phyloP scores from a whole-genome alignment of 331 rosid genomes.

The Stylosanthes scabra region DNA sequence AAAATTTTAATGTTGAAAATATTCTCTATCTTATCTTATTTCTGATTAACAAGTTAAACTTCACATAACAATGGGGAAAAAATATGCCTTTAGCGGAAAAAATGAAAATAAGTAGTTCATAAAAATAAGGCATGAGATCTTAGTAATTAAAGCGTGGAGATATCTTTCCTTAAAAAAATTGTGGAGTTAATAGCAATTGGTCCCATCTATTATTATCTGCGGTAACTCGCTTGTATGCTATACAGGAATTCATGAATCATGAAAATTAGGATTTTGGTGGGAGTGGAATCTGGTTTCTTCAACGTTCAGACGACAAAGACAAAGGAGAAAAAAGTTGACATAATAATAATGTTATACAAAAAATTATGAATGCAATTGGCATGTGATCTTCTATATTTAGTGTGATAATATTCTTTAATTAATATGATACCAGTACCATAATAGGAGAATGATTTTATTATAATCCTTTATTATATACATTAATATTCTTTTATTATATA shows the following conservation, averaged over 20 bases:
- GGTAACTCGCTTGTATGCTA: background rate
- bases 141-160: background rate
- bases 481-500: too few species aligned
- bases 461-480: too few species aligned
- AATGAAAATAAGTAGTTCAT: background rate
- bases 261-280: background rate
- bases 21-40: too few species aligned
- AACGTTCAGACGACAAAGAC: background rate
- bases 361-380: background rate
- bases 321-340: background rate
- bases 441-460: too few species aligned
- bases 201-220: constrained; percentile 10
- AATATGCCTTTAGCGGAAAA: too few species aligned
- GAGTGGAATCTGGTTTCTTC: background rate
- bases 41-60: too few species aligned
- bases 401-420: background rate
- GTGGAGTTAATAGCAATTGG: background rate
- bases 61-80: too few species aligned
- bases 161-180: background rate
- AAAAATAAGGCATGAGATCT: background rate
- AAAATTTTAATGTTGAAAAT: too few species aligned
- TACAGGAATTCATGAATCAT: background rate
- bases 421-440: background rate
- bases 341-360: background rate
- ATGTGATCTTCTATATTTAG: background rate